Evolutionary conservation across 208 protist species (phyloP), one percentile per base, ranked within the genome.

Genomic region (Zelonia costaricensis): DNA sequence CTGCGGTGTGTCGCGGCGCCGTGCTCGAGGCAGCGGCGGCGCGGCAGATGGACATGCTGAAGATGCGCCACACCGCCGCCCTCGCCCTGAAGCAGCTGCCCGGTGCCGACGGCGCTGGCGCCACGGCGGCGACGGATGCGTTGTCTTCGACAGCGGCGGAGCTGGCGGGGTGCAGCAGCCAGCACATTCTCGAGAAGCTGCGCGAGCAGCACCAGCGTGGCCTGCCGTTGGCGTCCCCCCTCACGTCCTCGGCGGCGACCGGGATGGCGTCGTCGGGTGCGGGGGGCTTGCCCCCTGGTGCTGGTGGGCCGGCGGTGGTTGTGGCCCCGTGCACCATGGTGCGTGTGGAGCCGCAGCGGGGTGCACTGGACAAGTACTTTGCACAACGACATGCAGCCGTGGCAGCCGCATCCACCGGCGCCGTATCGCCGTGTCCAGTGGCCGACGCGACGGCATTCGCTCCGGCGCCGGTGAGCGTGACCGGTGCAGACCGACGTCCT

Each of bases 281-380:
- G 20, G 33, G 9, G 22, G 63, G 47, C 33, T 7, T 25, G 22
- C 16, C 36, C 6, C 12, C 9, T 57, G 33, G 52, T 8, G 51
- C 45, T 22, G 45, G 36, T 2, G 42, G 69, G 20, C 47, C 65
- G 22, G 57, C 25, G 18, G 60, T 77, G 51, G 62, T 69, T 10
- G 66, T 86, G 25, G 67, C 80, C 20, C 88, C 88, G 43, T 91
- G 76, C 55, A 88, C 72, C 16, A 39, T 91, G 45, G 84, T 92
- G 52, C 89, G 89, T 13, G 79, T 91, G 44, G 86, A 92, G 56
- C 74, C 74, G 20, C 89, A 95, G 48, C 62, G 71, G 35, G 89
- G 89, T 2, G 85, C 88, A 28, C 59, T 94, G 28, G 88, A 94
- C 57, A 69, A 56, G 15, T 92, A 88, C 67, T 65, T 92, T 16